Conservation (phyloP, 2,329 filamentous ascomycete genomes). For the Phialemoniopsis sp. region DNA sequence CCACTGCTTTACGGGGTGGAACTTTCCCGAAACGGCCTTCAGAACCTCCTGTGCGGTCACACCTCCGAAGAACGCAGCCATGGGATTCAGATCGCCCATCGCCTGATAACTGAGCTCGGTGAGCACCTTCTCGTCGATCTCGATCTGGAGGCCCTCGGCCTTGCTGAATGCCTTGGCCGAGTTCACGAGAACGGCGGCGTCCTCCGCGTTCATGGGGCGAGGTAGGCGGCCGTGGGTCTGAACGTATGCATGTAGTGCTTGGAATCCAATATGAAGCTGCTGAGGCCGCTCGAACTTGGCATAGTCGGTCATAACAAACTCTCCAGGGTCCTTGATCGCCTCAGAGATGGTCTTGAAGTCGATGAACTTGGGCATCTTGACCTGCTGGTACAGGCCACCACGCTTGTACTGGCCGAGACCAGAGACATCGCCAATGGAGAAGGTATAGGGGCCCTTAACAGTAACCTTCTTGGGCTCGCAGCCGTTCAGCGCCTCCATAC, state of each 20-base stretch:
- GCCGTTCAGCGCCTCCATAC: slow-evolving; percentile 84
- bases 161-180: slow-evolving; percentile 71
- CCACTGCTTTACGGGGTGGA: slow-evolving; percentile 92
- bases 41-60: slow-evolving; percentile 91
- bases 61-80: slow-evolving; percentile 94
- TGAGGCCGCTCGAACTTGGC: slow-evolving; percentile 95
- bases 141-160: slow-evolving; percentile 72
- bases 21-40: slow-evolving; percentile 97
- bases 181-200: slow-evolving; percentile 74
- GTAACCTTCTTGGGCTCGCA: slow-evolving; percentile 83
- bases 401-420: slow-evolving; percentile 81
- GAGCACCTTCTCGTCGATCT: slow-evolving; percentile 88
- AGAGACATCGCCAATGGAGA: slow-evolving; percentile 92
- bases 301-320: slow-evolving; percentile 89
- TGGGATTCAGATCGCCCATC: slow-evolving; percentile 81
- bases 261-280: slow-evolving; percentile 87
- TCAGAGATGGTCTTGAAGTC: slow-evolving; percentile 79
- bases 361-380: slow-evolving; percentile 96
- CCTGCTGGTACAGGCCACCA: slow-evolving; percentile 88
- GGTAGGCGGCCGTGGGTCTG: slow-evolving; percentile 73
- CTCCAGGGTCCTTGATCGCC: slow-evolving; percentile 80
- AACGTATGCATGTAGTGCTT: slow-evolving; percentile 84
- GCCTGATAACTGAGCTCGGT: slow-evolving; percentile 94
- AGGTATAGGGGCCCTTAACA: slow-evolving; percentile 94
- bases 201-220: slow-evolving; percentile 76